Percentiles rank a stretch among this genome's conserved stretches.
Conservation (phyloP, 495 filamentous ascomycete species). For the Copromyces sp. region DNA sequence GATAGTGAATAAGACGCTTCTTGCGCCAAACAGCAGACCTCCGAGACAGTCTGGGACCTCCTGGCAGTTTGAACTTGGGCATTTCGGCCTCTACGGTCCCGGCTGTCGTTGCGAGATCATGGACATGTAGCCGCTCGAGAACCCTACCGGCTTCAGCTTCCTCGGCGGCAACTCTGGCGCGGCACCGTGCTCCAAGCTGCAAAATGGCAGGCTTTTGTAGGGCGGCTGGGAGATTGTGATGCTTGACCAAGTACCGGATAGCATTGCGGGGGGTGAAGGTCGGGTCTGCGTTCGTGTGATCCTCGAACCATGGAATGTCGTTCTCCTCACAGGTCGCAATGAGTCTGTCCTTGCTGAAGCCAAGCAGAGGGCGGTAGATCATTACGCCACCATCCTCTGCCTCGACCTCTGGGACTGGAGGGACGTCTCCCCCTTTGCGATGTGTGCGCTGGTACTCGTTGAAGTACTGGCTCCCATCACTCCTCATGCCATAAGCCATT, state of each 20-base stretch:
- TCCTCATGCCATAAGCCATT: neutral
- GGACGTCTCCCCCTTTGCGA: neutral
- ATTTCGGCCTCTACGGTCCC: conserved; percentile 36
- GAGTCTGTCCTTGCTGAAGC: conserved; percentile 60
- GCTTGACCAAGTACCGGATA: conserved; percentile 53
- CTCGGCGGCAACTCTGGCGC: conserved; percentile 15
- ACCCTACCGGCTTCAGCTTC: conserved; percentile 28
- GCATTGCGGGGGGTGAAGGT: conserved; percentile 74
- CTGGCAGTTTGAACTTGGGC: conserved; percentile 15
- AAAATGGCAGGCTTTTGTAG: conserved; percentile 57
- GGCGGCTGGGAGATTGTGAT: conserved; percentile 54
- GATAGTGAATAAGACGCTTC: conserved; percentile 21
- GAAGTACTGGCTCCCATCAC: conserved; percentile 5
- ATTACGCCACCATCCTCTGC: conserved; percentile 60
- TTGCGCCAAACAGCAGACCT: conserved; percentile 12
- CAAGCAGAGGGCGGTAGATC: conserved; percentile 65
- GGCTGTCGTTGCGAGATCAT: conserved; percentile 27
- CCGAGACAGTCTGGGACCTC: conserved; percentile 4
- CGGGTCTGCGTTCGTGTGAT: conserved; percentile 72
- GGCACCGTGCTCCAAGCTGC: conserved; percentile 34
- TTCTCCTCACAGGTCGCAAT: conserved; percentile 60
- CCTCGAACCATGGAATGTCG: conserved; percentile 65
- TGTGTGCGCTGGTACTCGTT: conserved; percentile 13
- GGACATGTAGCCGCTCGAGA: conserved; percentile 20
- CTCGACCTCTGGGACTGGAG: conserved; percentile 10